phyloP scores from a whole-genome alignment of 345 rosid species.

The Camelina laxa region DNA sequence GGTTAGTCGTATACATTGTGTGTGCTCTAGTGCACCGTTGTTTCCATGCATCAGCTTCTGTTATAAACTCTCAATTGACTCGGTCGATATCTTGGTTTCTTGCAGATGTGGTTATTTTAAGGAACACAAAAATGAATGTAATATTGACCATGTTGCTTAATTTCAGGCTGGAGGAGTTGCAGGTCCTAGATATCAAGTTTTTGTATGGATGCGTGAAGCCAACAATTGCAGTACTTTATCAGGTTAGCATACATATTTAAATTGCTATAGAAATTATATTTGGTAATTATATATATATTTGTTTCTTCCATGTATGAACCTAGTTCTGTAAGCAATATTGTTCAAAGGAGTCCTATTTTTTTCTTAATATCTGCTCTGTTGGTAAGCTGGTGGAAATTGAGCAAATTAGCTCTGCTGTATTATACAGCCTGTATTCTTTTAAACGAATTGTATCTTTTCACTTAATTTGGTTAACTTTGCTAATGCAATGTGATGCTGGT shows the following conservation, averaged over 20 bases:
- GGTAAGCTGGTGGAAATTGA: slow-evolving; percentile 3
- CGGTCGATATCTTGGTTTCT: background rate
- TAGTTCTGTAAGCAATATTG: slow-evolving; percentile 14
- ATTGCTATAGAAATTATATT: background rate
- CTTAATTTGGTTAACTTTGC: background rate
- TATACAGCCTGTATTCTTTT: background rate
- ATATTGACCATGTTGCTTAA: slow-evolving; percentile 16
- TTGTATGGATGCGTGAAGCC: slow-evolving; percentile 88
- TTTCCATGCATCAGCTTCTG: slow-evolving; percentile 14
- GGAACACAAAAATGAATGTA: background rate
- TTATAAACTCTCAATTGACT: background rate
- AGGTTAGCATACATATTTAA: slow-evolving; percentile 48
- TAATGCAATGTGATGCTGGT: slow-evolving; percentile 20
- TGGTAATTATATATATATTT: slow-evolving; percentile 3
- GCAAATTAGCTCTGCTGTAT: slow-evolving; percentile 8
- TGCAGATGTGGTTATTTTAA: slow-evolving; percentile 12
- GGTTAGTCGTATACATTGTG: background rate
- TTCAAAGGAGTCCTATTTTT: background rate
- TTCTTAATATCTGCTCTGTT: slow-evolving; percentile 5
- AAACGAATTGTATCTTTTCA: slow-evolving; percentile 11
- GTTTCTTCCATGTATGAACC: slow-evolving; percentile 15
- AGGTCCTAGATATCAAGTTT: slow-evolving; percentile 95
- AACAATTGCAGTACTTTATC: slow-evolving; percentile 91
- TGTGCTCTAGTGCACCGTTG: slow-evolving; percentile 11
- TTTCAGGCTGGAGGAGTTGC: slow-evolving; percentile 94